These are phyloP conservation scores for Pichia membranifaciens DNA, from an alignment of 805 yeast species.

Conservation along the genomic window DNA sequence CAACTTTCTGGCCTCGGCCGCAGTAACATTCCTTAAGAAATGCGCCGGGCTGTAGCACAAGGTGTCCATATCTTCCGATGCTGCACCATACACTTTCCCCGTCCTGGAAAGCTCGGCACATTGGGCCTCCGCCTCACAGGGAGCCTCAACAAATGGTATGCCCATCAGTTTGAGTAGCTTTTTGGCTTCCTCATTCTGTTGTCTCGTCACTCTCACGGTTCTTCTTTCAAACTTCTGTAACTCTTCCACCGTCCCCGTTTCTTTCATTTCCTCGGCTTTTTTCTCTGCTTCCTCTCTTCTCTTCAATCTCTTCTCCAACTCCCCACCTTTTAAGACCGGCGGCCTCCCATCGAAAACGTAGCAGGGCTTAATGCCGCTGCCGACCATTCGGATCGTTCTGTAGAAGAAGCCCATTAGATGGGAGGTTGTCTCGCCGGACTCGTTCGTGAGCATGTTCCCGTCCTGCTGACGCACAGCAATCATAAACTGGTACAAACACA, in stretches of 20 bases:
- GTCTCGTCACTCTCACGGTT: slow-evolving; percentile 79
- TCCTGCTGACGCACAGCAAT: slow-evolving; percentile 96
- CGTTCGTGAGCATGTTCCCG: slow-evolving; percentile 87
- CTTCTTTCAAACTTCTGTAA: slow-evolving; percentile 74
- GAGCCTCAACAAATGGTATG: slow-evolving; percentile 87
- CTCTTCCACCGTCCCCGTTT: slow-evolving; percentile 75
- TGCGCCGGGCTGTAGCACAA: slow-evolving; percentile 84
- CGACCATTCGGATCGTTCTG: slow-evolving; percentile 83
- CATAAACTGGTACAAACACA: slow-evolving; percentile 92
- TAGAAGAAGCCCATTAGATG: slow-evolving; percentile 97
- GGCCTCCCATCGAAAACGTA: slow-evolving; percentile 98
- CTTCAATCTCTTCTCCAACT: slow-evolving; percentile 76
- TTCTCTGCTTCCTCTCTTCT: slow-evolving; percentile 80
- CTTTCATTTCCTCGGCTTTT: slow-evolving; percentile 67
- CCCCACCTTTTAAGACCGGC: slow-evolving; percentile 89
- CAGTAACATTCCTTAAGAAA: slow-evolving; percentile 82
- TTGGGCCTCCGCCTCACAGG: slow-evolving; percentile 98
- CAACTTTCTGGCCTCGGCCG: slow-evolving; percentile 87
- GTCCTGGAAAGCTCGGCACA: slow-evolving; percentile 88
- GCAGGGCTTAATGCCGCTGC: slow-evolving; percentile 91
- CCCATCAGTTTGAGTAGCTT: slow-evolving; percentile 82
- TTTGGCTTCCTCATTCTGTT: slow-evolving; percentile 94
- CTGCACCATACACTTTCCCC: slow-evolving; percentile 95
- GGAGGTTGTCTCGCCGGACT: slow-evolving; percentile 85
- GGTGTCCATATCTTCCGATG: slow-evolving; percentile 99